Conservation (phyloP, 257 asterid species). For the Plectranthus barbatus region DNA sequence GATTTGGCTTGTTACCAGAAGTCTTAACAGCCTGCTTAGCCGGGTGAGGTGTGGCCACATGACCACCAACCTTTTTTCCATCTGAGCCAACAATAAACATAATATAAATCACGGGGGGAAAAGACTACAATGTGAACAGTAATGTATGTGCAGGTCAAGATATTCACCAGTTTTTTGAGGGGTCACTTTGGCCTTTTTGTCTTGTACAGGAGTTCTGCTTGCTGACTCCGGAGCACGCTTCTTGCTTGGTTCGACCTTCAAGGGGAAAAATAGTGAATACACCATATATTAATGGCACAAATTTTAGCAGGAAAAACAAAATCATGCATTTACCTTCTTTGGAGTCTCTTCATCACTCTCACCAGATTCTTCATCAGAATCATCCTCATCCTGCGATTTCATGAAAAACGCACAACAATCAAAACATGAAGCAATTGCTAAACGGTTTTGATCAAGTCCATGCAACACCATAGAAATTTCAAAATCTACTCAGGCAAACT, state of each 20-base stretch:
- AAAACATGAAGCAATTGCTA: background rate
- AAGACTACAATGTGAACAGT: background rate
- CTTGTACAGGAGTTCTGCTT: slow-evolving; percentile 64
- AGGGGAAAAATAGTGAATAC: background rate
- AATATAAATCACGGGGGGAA: background rate
- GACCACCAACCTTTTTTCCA: slow-evolving; percentile 61
- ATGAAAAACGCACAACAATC: background rate
- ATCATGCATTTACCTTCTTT: slow-evolving; percentile 44
- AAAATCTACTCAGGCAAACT: background rate
- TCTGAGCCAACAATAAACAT: slow-evolving; percentile 22
- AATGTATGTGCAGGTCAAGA: background rate
- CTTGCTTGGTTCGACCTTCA: slow-evolving; percentile 54
- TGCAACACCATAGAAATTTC: background rate
- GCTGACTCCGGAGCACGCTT: slow-evolving; percentile 52
- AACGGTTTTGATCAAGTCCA: too few species aligned
- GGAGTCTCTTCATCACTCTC: slow-evolving; percentile 80
- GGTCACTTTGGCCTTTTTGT: slow-evolving; percentile 71
- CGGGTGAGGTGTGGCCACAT: slow-evolving; percentile 92
- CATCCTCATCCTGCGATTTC: slow-evolving; percentile 40
- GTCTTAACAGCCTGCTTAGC: slow-evolving; percentile 69
- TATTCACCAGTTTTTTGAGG: slow-evolving; percentile 78
- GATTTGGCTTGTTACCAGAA: slow-evolving; percentile 55
- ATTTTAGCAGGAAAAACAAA: too few species aligned
- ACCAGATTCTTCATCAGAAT: slow-evolving; percentile 37
- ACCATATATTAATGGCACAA: background rate